These are phyloP conservation scores for Plantago coronopus DNA, from an alignment of 305 asterid species.

Conservation along the genomic window DNA sequence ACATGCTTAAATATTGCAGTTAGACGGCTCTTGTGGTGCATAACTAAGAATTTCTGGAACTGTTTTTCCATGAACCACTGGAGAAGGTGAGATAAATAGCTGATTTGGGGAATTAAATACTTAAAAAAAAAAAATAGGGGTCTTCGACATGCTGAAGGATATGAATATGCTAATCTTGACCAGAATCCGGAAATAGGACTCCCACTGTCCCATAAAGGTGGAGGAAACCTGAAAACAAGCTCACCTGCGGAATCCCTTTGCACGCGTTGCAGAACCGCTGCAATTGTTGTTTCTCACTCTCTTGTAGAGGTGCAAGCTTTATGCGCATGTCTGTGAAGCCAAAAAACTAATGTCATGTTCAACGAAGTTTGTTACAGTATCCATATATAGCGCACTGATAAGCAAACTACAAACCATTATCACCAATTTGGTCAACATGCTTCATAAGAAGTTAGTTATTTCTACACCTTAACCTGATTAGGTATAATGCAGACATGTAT, in stretches of 20 bases:
- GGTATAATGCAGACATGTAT: background rate
- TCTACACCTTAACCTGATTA: background rate
- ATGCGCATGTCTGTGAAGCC: slow-evolving; percentile 54
- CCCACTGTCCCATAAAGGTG: no score
- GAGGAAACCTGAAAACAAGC: background rate
- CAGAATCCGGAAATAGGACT: no score
- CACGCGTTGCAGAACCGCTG: slow-evolving; percentile 87
- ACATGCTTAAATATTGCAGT: no score
- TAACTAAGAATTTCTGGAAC: no score
- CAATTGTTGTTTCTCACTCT: slow-evolving; percentile 59
- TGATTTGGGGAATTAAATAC: no score
- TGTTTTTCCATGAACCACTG: no score
- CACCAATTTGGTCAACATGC: slow-evolving; percentile 10
- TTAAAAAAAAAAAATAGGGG: no score
- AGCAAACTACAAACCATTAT: background rate
- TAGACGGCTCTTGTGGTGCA: no score
- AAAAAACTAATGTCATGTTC: slow-evolving; percentile 12
- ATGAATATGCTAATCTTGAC: no score
- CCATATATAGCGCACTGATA: slow-evolving; percentile 8
- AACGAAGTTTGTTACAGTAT: slow-evolving; percentile 12
- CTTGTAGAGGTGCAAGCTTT: slow-evolving; percentile 60
- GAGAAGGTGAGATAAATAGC: no score
- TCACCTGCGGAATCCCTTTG: slow-evolving; percentile 98
- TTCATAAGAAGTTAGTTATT: background rate
- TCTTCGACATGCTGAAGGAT: no score